Evolutionary conservation across 1,284 basidiomycete species (phyloP), one percentile per base, ranked within the genome.

Genomic region (Ganoderma lingzhi): DNA sequence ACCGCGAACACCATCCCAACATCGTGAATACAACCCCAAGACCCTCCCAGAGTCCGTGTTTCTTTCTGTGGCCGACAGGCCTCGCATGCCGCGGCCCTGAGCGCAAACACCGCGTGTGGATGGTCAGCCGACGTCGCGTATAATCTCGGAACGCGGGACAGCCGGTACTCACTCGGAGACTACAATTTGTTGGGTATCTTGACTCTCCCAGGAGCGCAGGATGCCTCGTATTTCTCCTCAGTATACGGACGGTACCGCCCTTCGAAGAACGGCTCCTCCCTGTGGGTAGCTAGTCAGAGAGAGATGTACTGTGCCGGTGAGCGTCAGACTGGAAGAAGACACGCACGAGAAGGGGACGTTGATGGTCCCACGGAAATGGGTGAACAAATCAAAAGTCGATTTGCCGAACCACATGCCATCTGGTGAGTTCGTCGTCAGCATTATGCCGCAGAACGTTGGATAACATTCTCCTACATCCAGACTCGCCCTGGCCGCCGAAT

Each of bases 401-500:
- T 84, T 83, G 61, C 85, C 80, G 58, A 84, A 78, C 76, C 86
- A 85, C 41, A 72, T 71, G 6, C 87, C 86, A 71, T 87, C 86
- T 80, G 75, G 15, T 64, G 19, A 14, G 19, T 41, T 42, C 51
- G 32, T 23, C 17, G 32, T 30, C 59, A 19, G 23, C 12, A 19
- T 23, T 8, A 14, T 48, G 14, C 6, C 30, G 2, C 5, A 15
- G 15, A 4, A 17, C 10, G 12, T 35, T 56, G 14, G 17, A 2
- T 15, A 6, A 56, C 6, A 5, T 19, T 19, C 19, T 79, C 83
- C 72, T 73, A 85, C 83, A 80, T 69, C 86, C 86, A 12, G 83
- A 85, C 66, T 83, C 82, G 42, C 86, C 85, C 30, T 84, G 78
- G 9, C 86, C 86, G 41, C 85, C 83, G 68, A 87, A 85, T 5